Percentiles rank a stretch among this genome's conserved stretches.
Conservation (phyloP, 257 asterid species). For the Solanum sitiens region DNA sequence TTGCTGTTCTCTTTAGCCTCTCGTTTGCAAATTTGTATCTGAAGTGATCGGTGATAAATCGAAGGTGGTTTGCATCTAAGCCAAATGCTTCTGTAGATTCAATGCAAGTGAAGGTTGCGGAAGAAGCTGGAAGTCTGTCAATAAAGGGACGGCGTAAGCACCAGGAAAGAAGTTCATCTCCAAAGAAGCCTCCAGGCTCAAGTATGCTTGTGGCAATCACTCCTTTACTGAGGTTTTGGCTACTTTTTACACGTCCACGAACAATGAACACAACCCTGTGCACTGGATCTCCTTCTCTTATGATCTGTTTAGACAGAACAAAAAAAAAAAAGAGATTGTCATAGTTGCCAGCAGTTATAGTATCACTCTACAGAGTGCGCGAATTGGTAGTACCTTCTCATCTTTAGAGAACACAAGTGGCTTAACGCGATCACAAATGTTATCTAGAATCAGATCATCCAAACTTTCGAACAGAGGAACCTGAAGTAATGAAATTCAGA, state of each 20-base stretch:
- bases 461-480: conserved; percentile 77
- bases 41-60: conserved; percentile 75
- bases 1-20: conserved; percentile 52
- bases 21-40: conserved; percentile 76
- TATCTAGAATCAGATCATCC: conserved; percentile 90
- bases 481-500: conserved; percentile 14
- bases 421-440: conserved; percentile 87
- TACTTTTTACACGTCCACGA: conserved; percentile 57
- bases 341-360: not conserved
- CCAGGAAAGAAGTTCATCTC: conserved; percentile 91
- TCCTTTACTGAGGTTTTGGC: conserved; percentile 73
- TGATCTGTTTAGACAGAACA: conserved; percentile 34
- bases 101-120: conserved; percentile 71
- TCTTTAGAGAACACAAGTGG: conserved; percentile 77
- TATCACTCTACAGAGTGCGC: not conserved
- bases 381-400: conserved; percentile 56
- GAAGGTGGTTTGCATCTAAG: conserved; percentile 48
- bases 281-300: conserved; percentile 90
- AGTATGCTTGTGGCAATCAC: conserved; percentile 52
- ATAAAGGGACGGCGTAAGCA: conserved; percentile 88
- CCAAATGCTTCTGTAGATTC: conserved; percentile 71
- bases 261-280: conserved; percentile 67
- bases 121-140: conserved; percentile 76
- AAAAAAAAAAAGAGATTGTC: not conserved
- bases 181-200: conserved; percentile 75